Conservation (phyloP, 2,329 filamentous ascomycete species). For the Alternaria ventricosa region DNA sequence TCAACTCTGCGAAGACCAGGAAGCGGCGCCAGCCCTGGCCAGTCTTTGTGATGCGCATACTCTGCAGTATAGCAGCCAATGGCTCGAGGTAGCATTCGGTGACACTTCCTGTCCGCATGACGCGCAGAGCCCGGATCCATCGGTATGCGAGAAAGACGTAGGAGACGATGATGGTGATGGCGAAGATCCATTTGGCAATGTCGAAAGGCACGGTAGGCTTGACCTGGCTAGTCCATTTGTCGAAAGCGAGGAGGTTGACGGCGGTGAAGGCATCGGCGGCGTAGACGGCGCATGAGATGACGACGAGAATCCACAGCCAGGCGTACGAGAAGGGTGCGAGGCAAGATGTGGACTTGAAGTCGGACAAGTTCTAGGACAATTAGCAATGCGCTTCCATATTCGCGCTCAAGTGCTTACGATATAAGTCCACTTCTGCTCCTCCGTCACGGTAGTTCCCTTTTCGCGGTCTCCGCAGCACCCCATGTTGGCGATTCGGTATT, state of each 20-base stretch:
- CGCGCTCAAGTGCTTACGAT: constrained; percentile 67
- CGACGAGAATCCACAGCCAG: constrained; percentile 80
- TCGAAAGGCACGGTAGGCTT: constrained; percentile 77
- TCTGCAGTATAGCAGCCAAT: constrained; percentile 83
- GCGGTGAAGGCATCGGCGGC: constrained; percentile 91
- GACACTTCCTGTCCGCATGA: constrained; percentile 84
- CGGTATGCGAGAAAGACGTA: constrained; percentile 82
- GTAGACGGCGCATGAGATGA: constrained; percentile 84
- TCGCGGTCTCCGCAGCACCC: constrained; percentile 49
- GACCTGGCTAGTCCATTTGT: constrained; percentile 86
- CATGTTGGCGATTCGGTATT: constrained; percentile 41
- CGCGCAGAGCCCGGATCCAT: constrained; percentile 77
- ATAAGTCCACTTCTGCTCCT: constrained; percentile 79
- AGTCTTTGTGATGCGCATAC: constrained; percentile 71
- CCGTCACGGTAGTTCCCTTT: constrained; percentile 48
- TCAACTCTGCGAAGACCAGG: constrained; percentile 88
- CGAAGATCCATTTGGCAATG: constrained; percentile 94
- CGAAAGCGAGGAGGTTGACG: constrained; percentile 86
- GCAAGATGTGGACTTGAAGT: constrained; percentile 86
- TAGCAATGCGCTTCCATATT: constrained; percentile 16
- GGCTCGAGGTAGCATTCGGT: constrained; percentile 91
- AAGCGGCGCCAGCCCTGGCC: constrained; percentile 87
- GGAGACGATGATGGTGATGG: constrained; percentile 87
- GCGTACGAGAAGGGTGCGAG: constrained; percentile 79
- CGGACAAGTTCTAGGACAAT: constrained; percentile 56